Conservation (phyloP, 495 filamentous ascomycete species). For the Tuber microsphaerosporum region DNA sequence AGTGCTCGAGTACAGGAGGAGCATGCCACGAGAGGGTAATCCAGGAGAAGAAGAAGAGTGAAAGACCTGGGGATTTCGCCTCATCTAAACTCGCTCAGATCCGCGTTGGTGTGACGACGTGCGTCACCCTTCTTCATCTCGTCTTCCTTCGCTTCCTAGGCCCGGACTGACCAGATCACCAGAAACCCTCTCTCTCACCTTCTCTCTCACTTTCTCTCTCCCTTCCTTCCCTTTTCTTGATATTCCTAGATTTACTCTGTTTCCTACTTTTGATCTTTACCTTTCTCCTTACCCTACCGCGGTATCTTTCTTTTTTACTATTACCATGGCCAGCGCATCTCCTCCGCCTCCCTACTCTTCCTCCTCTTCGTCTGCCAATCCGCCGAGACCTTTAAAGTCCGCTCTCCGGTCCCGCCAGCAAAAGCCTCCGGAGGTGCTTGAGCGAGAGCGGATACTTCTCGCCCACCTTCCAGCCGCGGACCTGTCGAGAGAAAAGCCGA, state of each 20-base stretch:
- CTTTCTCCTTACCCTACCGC: constrained; percentile 21
- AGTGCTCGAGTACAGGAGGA: background rate
- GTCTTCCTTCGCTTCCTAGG: background rate
- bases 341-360: constrained; percentile 24
- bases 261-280: background rate
- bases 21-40: background rate
- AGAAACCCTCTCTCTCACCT: background rate
- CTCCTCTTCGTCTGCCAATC: constrained; percentile 21
- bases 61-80: background rate
- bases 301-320: constrained; percentile 16
- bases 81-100: background rate
- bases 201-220: no score
- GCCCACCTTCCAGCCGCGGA: constrained; percentile 23
- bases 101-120: background rate
- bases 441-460: constrained; percentile 34
- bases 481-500: constrained; percentile 9
- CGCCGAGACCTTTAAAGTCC: constrained; percentile 28
- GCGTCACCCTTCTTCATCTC: constrained; percentile 1
- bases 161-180: background rate
- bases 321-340: constrained; percentile 25
- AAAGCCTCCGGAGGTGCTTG: constrained; percentile 24
- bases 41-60: background rate
- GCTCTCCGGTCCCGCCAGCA: constrained; percentile 31
- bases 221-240: background rate
- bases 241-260: background rate